These are phyloP conservation scores for Samsoniella hepiali DNA, from an alignment of 2,329 filamentous ascomycete species.

Conservation along the genomic window DNA sequence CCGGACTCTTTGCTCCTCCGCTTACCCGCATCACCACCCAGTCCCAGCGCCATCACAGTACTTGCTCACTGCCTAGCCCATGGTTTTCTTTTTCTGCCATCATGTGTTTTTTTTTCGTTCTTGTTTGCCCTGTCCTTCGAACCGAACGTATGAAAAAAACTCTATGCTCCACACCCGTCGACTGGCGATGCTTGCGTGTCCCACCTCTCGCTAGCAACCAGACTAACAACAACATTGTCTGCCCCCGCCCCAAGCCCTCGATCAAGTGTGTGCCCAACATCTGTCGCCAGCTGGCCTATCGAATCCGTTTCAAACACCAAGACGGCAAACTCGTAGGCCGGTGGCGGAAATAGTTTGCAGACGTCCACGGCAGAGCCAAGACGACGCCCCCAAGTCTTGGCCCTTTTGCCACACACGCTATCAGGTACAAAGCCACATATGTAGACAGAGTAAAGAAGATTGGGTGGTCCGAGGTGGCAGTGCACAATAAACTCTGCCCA, in stretches of 20 bases:
- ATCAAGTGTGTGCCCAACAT: no score
- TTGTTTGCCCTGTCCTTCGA: neutral
- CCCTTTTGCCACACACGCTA: neutral
- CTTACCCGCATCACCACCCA: no score
- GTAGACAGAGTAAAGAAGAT: neutral
- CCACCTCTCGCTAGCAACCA: neutral
- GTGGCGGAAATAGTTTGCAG: neutral
- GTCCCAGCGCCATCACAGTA: no score
- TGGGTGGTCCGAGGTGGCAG: neutral
- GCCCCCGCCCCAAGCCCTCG: no score
- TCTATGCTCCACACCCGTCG: neutral
- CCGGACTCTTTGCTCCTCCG: no score
- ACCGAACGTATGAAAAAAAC: neutral
- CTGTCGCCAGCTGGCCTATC: no score
- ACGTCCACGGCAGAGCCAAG: neutral
- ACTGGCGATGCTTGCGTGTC: slow-evolving; percentile 2
- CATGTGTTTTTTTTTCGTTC: neutral
- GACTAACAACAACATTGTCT: neutral
- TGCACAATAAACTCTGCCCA: neutral
- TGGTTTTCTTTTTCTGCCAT: neutral
- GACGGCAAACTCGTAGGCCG: neutral
- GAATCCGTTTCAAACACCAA: neutral
- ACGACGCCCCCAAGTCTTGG: slow-evolving; percentile 3
- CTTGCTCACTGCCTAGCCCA: neutral
- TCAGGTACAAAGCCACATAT: neutral